phyloP scores from a whole-genome alignment of 2,329 filamentous ascomycete genomes.

The Tolypocladium endophyticum region DNA sequence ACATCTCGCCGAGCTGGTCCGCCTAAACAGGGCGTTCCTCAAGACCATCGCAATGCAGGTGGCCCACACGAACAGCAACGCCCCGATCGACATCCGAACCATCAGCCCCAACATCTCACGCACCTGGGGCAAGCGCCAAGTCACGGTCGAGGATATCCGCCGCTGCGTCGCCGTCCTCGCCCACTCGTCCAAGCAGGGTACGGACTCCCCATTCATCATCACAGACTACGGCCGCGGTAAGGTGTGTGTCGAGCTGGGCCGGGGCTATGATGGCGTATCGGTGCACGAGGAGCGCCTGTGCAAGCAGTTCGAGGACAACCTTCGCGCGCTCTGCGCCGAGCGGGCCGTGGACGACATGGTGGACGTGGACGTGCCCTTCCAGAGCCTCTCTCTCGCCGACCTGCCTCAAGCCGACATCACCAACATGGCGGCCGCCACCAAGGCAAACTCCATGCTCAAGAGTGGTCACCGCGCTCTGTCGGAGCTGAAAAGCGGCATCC shows the following conservation, averaged over 20 bases:
- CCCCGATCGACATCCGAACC: constrained; percentile 52
- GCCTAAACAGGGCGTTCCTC: constrained; percentile 56
- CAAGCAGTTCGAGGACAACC: constrained; percentile 40
- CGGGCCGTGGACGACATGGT: constrained; percentile 17
- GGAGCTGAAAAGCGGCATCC: constrained; percentile 55
- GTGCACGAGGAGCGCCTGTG: constrained; percentile 43
- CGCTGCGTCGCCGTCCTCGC: constrained; percentile 54
- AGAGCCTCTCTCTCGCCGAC: constrained; percentile 38
- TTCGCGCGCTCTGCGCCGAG: constrained; percentile 33
- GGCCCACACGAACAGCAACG: constrained; percentile 54
- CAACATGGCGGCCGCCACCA: constrained; percentile 19
- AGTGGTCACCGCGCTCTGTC: constrained; percentile 61
- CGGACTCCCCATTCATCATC: constrained; percentile 29
- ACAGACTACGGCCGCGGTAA: constrained; percentile 42
- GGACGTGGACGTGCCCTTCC: constrained; percentile 38
- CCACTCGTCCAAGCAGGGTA: constrained; percentile 17
- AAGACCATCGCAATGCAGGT: constrained; percentile 59
- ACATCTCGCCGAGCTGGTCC: constrained; percentile 48
- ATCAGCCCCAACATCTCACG: constrained; percentile 54
- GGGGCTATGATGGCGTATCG: constrained; percentile 21
- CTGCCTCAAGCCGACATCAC: constrained; percentile 25
- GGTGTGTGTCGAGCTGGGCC: constrained; percentile 48
- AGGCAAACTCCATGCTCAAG: constrained; percentile 45
- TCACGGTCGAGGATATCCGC: constrained; percentile 55
- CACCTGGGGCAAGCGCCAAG: constrained; percentile 62